phyloP scores from a whole-genome alignment of 1,284 basidiomycete species.

The Testicularia cyperi region DNA sequence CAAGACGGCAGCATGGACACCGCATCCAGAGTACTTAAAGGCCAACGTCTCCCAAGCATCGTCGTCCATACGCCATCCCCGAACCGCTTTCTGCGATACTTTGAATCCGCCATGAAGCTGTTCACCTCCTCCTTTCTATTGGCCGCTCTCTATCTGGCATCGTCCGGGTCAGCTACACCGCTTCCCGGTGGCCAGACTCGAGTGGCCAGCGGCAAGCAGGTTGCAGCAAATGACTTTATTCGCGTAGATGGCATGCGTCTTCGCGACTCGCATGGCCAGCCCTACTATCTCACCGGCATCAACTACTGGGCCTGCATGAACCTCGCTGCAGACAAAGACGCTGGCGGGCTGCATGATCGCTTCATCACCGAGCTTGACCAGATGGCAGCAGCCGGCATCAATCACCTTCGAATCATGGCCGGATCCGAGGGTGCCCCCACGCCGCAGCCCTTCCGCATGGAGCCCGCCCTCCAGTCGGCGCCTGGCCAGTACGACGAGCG shows the following conservation, averaged over 20 bases:
- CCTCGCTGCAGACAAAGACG: constrained; percentile 28
- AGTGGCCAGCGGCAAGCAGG: no score
- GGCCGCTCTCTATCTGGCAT: no score
- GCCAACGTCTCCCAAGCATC: no score
- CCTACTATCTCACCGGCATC: constrained; percentile 10
- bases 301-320: constrained; percentile 43
- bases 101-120: no score
- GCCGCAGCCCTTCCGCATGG: constrained; percentile 16
- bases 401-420: constrained; percentile 47
- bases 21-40: no score
- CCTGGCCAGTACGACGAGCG: constrained; percentile 26
- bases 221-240: constrained; percentile 6
- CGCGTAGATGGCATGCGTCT: constrained; percentile 12
- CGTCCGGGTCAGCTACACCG: background rate
- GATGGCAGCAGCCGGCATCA: constrained; percentile 31
- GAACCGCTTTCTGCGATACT: no score
- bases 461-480: constrained; percentile 10
- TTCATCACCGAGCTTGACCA: constrained; percentile 39
- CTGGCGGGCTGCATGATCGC: constrained; percentile 22
- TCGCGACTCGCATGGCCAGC: constrained; percentile 1
- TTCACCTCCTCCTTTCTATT: no score
- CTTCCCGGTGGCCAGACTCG: no score
- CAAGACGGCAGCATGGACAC: no score
- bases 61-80: no score
- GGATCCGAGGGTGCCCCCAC: constrained; percentile 6